Evolutionary conservation across 208 protist species (phyloP).

Genomic region (Naegleria gruberi): DNA sequence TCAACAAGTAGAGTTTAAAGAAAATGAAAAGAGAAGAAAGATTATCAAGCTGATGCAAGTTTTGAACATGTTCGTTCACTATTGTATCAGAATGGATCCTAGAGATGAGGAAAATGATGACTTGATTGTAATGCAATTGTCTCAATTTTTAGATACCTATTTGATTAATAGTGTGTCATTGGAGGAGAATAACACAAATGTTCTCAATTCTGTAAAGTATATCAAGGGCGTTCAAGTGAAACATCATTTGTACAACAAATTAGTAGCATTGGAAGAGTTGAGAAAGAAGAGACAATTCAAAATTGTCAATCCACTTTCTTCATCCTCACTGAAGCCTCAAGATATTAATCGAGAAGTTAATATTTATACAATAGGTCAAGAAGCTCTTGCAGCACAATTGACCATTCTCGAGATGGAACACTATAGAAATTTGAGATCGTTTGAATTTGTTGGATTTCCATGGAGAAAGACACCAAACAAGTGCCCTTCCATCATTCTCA

Average conservation of each 20-base stretch:
- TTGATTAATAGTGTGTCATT: background rate
- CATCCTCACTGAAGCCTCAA: background rate
- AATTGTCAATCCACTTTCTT: background rate
- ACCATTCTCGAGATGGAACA: background rate
- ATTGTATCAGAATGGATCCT: background rate
- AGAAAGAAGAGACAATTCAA: background rate
- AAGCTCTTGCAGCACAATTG: background rate
- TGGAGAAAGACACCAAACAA: background rate
- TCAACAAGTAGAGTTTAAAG: background rate
- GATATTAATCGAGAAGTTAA: background rate
- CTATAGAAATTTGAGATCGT: background rate
- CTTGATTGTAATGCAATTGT: background rate
- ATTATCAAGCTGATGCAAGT: background rate
- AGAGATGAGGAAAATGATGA: background rate
- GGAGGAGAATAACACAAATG: background rate
- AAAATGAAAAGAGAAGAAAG: background rate
- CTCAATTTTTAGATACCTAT: background rate
- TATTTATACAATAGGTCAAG: background rate
- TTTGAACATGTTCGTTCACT: background rate
- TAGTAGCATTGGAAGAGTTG: background rate
- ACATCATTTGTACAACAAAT: background rate
- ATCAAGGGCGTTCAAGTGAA: background rate
- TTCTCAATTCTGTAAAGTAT: background rate
- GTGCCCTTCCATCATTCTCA: background rate
- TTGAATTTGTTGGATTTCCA: background rate